Percentiles rank a stretch among this genome's conserved stretches.
Conservation (phyloP, 768 basidiomycete species). For the Hemileccinum impolitum region DNA sequence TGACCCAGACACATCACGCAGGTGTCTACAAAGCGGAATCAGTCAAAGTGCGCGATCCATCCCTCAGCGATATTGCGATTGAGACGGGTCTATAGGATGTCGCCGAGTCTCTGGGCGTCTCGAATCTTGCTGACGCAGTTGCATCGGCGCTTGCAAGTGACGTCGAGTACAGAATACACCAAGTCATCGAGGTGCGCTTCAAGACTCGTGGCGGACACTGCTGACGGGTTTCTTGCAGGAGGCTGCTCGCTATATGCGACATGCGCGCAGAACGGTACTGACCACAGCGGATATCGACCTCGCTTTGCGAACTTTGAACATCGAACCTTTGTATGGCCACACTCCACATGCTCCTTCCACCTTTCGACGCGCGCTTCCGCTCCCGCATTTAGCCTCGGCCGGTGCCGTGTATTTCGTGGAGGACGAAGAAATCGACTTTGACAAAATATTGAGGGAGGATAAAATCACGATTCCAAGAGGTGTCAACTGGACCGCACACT, state of each 20-base stretch:
- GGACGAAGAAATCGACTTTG: slow-evolving; percentile 97
- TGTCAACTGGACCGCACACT: slow-evolving; percentile 89
- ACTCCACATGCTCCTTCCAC: slow-evolving; percentile 31
- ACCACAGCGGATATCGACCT: slow-evolving; percentile 90
- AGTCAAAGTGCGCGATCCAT: slow-evolving; percentile 47
- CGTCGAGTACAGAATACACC: slow-evolving; percentile 94
- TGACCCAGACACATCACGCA: slow-evolving; percentile 46
- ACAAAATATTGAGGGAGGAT: slow-evolving; percentile 83
- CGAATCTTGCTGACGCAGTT: slow-evolving; percentile 70
- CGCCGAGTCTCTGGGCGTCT: slow-evolving; percentile 82
- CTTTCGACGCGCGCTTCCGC: slow-evolving; percentile 45
- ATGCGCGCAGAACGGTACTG: slow-evolving; percentile 86
- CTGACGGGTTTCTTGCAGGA: slow-evolving; percentile 42
- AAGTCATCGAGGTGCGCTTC: slow-evolving; percentile 78
- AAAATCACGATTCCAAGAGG: slow-evolving; percentile 79
- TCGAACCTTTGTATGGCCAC: slow-evolving; percentile 88
- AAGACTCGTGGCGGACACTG: background rate
- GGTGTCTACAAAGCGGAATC: slow-evolving; percentile 64
- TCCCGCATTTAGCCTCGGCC: slow-evolving; percentile 41
- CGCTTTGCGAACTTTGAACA: slow-evolving; percentile 90
- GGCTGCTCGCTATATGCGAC: slow-evolving; percentile 95
- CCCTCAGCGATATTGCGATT: slow-evolving; percentile 7
- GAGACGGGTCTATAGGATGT: slow-evolving; percentile 61
- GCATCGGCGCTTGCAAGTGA: slow-evolving; percentile 88
- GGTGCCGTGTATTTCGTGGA: slow-evolving; percentile 90